Base-by-base conservation (phyloP, 202 grass and related monocot species). In the Musa balbisiana region DNA sequence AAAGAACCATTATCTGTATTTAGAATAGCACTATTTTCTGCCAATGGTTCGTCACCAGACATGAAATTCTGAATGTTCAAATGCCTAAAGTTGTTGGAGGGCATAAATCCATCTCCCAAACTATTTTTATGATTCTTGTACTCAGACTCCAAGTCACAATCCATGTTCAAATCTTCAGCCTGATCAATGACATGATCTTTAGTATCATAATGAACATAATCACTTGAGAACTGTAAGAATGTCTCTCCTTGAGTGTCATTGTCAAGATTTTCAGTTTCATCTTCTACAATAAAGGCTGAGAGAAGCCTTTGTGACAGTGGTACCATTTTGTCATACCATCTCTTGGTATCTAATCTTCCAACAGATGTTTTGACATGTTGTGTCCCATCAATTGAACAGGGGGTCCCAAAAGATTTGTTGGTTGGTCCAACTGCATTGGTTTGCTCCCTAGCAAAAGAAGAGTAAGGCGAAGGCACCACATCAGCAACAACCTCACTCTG, bases 291-390 rank as follows among this genome's bases (percentile, higher is more conserved):
- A 67, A 96, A 83, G 80, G 92, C 89, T 53, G 92, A 92, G 74
- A 96, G 83, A 72, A 96, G 89, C 74, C 81, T 87, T 11, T 96
- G 89, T 69, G 87, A 72, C 77, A 92, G 82, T 56, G 89, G 92
- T 67, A 80, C 69, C 64, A 87, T 82, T 84, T 85, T 77, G 76
- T 80, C 82, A 53, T 86, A 77, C 85, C 85, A 92, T 72, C 80
- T 80, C 29, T 82, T 84, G 49, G 77, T 72, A 74, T 84, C 79
- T 76, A 79, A 6, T 65, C 75, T 80, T 76, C 85, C 80, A 20
- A 62, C 81, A 53, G 76, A 77, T 74, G n/a, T 83, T 24, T 73
- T 71, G 52, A 13, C 51, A 75, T 29, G 62, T 64, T 83, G 58
- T 65, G 33, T 43, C 49, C 49, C 69, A 11, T 83, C 73, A 25